Conservation (phyloP, 345 rosid genomes). For the Combretum micranthum region DNA sequence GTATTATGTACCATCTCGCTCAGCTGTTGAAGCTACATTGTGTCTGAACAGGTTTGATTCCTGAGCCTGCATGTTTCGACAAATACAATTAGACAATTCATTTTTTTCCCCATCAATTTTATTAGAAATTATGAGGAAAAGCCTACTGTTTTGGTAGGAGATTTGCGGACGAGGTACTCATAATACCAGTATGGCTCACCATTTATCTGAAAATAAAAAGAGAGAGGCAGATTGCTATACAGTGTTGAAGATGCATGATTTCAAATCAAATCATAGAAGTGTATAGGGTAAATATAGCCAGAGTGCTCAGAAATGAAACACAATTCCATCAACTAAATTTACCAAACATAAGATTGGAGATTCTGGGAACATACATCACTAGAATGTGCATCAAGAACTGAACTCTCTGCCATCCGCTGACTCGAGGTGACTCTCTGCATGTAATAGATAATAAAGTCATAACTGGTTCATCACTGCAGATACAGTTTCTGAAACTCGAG, state of each 20-base stretch:
- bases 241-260: no score
- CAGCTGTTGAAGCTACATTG: conserved; percentile 72
- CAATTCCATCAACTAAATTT: not conserved
- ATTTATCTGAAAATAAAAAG: conserved; percentile 42
- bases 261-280: no score
- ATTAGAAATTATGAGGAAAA: conserved; percentile 6
- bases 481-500: not conserved
- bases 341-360: conserved; percentile 4
- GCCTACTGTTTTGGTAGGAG: conserved; percentile 67
- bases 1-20: conserved; percentile 65
- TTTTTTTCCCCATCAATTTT: no score
- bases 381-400: conserved; percentile 75
- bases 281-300: no score
- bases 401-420: conserved; percentile 86
- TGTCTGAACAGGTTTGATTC: conserved; percentile 76
- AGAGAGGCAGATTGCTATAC: not conserved
- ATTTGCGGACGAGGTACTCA: conserved; percentile 87
- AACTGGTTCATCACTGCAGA: no score
- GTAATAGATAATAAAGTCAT: not conserved
- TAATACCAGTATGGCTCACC: conserved; percentile 87
- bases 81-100: no score
- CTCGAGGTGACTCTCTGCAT: conserved; percentile 88
- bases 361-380: conserved; percentile 39
- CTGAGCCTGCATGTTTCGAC: conserved; percentile 46
- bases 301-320: no score